phyloP scores from a whole-genome alignment of 192 early-diverging fungal genomes.

The Allomyces macrogynus region DNA sequence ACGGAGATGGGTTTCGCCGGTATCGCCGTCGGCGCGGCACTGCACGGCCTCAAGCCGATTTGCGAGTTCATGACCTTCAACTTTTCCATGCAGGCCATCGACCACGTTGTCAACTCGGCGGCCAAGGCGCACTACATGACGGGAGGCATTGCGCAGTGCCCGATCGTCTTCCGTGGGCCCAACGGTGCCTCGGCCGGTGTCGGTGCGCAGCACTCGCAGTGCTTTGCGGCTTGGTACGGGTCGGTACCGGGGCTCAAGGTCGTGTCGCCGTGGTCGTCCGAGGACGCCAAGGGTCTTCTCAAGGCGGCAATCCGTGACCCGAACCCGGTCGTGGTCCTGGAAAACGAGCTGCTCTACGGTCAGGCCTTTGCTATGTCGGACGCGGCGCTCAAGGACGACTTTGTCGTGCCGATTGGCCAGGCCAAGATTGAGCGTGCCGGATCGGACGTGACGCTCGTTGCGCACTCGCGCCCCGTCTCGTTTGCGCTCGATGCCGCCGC shows the following conservation, averaged over 20 bases:
- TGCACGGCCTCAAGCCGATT: conserved; percentile 82
- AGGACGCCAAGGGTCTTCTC: conserved; percentile 91
- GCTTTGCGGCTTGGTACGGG: conserved; percentile 96
- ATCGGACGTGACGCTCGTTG: conserved; percentile 76
- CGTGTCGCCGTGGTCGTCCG: conserved; percentile 82
- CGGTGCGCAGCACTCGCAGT: conserved; percentile 95
- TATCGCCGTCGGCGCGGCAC: conserved; percentile 82
- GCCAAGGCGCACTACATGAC: conserved; percentile 98
- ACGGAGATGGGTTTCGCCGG: conserved; percentile 97
- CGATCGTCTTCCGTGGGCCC: conserved; percentile 96
- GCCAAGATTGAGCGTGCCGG: conserved; percentile 74
- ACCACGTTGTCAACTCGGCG: conserved; percentile 97
- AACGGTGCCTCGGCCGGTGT: conserved; percentile 96
- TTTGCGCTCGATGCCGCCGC: conserved; percentile 73
- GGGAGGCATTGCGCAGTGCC: conserved; percentile 63
- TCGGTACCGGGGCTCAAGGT: conserved; percentile 94
- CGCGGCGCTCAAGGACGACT: conserved; percentile 53
- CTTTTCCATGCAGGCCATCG: conserved; percentile 99
- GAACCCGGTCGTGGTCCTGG: conserved; percentile 88
- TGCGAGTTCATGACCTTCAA: conserved; percentile 99
- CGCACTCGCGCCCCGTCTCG: conserved; percentile 77
- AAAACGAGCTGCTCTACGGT: conserved; percentile 98
- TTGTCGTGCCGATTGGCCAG: conserved; percentile 83
- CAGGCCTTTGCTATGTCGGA: conserved; percentile 61
- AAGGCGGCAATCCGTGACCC: conserved; percentile 97